Evolutionary conservation across 331 rosid species (phyloP), one percentile per base, ranked within the genome.

Genomic region (Telfairia occidentalis): DNA sequence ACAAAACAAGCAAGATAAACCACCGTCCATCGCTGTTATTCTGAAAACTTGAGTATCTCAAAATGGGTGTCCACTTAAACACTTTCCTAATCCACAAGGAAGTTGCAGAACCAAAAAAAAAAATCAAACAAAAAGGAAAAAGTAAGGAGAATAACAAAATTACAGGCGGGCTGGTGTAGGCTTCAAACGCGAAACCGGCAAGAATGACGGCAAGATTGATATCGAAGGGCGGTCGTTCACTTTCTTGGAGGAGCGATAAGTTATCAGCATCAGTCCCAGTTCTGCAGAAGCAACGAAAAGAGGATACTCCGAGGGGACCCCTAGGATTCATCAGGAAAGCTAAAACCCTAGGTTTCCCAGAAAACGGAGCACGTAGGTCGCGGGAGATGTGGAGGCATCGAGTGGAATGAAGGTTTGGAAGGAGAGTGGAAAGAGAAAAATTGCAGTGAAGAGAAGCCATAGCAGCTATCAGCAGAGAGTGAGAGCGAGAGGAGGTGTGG

Each of bases 181-280:
- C 95, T 78, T 94, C 98, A 66, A 94, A 94, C 1, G 98, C 95
- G 64, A 94, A 94, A 3, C 97, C 98, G 0, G 98, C 98, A 1
- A 94, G 90, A 84, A 94, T 83, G 19, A 94, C 98, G 0, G 97
- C 98, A 35, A 94, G 93, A 77, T 94, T 91, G 79, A 89, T 91
- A 76, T 94, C 98, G 50, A 94, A 94, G 1, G 87, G 87, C 76
- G 95, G 95, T 49, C 90, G 78, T 34, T 83, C 89, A 74, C 23
- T 82, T 45, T 81, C 83, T 29, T 87, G 84, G 40, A 76, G 79
- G 45, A 59, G 9, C 24, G 85, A 7, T 52, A 53, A 34, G 67
- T 45, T 71, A 21, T 77, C 87, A 52, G 87, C 57, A 77, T 81
- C 82, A 15, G 90, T 77, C 18, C 85, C 89, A 5, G 82, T 78